phyloP scores from a whole-genome alignment of 2,329 filamentous ascomycete species.

The Didymella exigua region DNA sequence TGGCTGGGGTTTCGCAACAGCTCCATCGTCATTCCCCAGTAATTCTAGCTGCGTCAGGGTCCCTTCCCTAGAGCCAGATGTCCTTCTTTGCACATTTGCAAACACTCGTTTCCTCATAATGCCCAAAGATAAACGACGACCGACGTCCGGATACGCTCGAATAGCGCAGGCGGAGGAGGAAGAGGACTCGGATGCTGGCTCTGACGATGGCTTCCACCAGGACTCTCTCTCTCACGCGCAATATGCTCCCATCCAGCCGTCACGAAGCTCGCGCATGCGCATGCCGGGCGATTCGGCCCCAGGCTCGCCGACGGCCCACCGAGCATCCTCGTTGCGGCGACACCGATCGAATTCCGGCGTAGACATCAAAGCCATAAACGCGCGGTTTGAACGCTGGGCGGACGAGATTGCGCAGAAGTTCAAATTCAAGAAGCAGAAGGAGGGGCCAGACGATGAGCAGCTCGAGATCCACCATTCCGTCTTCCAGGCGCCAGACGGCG shows the following conservation, averaged over 20 bases:
- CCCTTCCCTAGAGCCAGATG: conserved; percentile 13
- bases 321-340: conserved; percentile 49
- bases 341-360: conserved; percentile 82
- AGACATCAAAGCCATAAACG: conserved; percentile 98
- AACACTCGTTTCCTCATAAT: conserved; percentile 23
- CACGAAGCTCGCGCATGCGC: conserved; percentile 53
- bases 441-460: conserved; percentile 75
- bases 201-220: conserved; percentile 49
- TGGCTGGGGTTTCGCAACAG: conserved; percentile 24
- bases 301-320: conserved; percentile 40
- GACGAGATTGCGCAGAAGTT: conserved; percentile 98
- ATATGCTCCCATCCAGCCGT: conserved; percentile 57
- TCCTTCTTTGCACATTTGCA: neutral
- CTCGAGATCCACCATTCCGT: conserved; percentile 97
- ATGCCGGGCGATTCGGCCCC: conserved; percentile 43
- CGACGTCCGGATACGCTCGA: conserved; percentile 57
- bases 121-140: conserved; percentile 46
- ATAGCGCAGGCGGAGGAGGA: conserved; percentile 61
- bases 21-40: conserved; percentile 35
- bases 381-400: conserved; percentile 91
- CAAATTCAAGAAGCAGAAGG: conserved; percentile 80
- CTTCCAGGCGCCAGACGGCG: conserved; percentile 88
- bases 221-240: conserved; percentile 46
- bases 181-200: conserved; percentile 49
- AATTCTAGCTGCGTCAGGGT: conserved; percentile 16